Conservation (phyloP, 2,329 filamentous ascomycete species). For the Penicillium capsulatum region DNA sequence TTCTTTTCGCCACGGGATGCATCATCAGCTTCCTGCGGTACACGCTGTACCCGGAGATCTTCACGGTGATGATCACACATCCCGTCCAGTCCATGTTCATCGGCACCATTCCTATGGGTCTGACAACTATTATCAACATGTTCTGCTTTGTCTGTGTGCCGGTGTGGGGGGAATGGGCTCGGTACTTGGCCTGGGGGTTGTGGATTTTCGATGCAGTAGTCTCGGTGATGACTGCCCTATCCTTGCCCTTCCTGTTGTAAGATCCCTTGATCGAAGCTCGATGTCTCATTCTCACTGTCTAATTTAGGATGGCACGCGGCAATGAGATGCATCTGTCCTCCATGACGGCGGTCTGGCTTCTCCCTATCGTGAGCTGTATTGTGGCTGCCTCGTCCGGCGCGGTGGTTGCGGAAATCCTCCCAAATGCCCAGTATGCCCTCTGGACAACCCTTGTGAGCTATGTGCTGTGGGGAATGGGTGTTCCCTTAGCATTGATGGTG, state of each 20-base stretch:
- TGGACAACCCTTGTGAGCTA: constrained; percentile 63
- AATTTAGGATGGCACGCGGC: constrained; percentile 26
- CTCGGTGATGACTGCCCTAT: constrained; percentile 53
- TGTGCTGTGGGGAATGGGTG: constrained; percentile 66
- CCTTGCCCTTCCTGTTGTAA: constrained; percentile 56
- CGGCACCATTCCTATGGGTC: constrained; percentile 64
- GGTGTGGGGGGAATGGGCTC: constrained; percentile 58
- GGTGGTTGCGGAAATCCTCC: constrained; percentile 57
- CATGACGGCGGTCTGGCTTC: constrained; percentile 63
- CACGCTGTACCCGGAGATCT: constrained; percentile 61
- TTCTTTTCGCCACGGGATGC: constrained; percentile 34
- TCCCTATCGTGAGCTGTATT: constrained; percentile 64
- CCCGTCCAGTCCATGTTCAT: constrained; percentile 65
- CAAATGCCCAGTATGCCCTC: constrained; percentile 53
- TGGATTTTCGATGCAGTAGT: constrained; percentile 57
- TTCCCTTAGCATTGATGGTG: constrained; percentile 59
- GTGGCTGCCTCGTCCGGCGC: constrained; percentile 63
- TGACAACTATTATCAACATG: constrained; percentile 65
- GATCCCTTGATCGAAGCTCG: too few relatives aligned
- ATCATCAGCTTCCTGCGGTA: constrained; percentile 58
- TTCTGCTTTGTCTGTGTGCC: constrained; percentile 57
- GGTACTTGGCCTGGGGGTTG: constrained; percentile 53
- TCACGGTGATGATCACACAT: constrained; percentile 62
- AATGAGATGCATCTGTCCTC: constrained; percentile 42
- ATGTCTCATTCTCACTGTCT: too few relatives aligned